Conservation (phyloP, 768 basidiomycete species). For the Pleurotus tuoliensis region DNA sequence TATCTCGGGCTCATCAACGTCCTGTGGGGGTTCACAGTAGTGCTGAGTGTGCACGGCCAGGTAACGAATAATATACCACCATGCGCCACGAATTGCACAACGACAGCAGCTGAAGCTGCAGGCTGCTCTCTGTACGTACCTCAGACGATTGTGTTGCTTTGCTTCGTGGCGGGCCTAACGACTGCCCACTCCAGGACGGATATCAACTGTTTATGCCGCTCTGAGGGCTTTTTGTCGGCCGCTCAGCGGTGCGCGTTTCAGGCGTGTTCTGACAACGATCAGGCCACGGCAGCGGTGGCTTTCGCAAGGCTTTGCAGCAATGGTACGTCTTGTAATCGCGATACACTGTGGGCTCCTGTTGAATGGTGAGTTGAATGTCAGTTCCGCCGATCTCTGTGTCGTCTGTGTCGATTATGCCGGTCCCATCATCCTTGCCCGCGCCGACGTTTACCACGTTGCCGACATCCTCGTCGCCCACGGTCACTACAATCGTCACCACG, state of each 20-base stretch:
- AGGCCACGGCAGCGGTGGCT: neutral
- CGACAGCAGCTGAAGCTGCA: conserved; percentile 1
- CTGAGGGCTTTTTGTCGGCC: neutral
- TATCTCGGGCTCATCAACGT: too few species aligned
- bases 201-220: neutral
- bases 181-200: neutral
- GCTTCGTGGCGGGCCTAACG: too few species aligned
- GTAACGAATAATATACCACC: neutral
- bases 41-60: neutral
- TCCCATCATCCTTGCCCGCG: neutral
- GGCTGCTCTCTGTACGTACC: conserved; percentile 2
- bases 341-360: neutral
- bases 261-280: neutral
- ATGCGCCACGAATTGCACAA: neutral
- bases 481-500: neutral
- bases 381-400: neutral
- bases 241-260: neutral
- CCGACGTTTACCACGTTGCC: conserved; percentile 1
- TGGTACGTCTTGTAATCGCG: neutral
- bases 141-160: too few species aligned
- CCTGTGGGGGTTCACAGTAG: neutral
- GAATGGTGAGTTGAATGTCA: neutral
- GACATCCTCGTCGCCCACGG: neutral
- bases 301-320: conserved; percentile 1
- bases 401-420: neutral